Base-by-base conservation (phyloP, 2,329 filamentous ascomycete species). In the Diaporthe sp. region DNA sequence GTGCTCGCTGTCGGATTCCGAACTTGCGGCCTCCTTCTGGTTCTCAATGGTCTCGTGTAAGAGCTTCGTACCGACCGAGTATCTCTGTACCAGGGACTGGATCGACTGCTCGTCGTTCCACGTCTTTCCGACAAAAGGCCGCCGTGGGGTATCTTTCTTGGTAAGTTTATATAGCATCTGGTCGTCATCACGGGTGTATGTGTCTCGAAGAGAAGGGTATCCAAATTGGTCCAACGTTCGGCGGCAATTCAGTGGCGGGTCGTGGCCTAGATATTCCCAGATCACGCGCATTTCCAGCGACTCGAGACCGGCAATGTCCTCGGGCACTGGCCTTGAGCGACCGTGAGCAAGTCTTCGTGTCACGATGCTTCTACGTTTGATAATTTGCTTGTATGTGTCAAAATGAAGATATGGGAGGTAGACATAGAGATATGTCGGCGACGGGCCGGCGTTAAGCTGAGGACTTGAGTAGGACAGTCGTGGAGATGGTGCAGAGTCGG, bases 81-180 rank as follows among this genome's bases (percentile, higher is more conserved):
- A 76, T 47, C 73, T 61, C 25, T 74, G 59, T 2, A 61, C 70
- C 1, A 72, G 55, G 0, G 65, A 58, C 25, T 37, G 25, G 58
- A 69, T 55, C 65, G 74, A 47, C 69, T 80, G 12, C 50, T 79
- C 73, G 71, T 53, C 63, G 35, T 78, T 47, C 65, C 71, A n/a
- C 74, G 73, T 27, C 17, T 59, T 47, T 19, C 55, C 69, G 12
- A 19, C 25, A n/a, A 39, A 63, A 25, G 47, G 50, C 6, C 71
- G 66, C 15, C 30, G 44, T 25, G 17, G 78, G 78, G 1, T 77
- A 73, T 3, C 86, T 72, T 88, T 83, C 77, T 90, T 91, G 2
- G 90, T 91, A 2, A 92, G 82, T 77, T 93, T 93, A 80, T 92
- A 93, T 9, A 93, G 81, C 88, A 93, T 92, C 79, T 93, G 91